These are phyloP conservation scores for Typha latifolia DNA, from an alignment of 176 grass and related monocot genomes.

Conservation along the genomic window DNA sequence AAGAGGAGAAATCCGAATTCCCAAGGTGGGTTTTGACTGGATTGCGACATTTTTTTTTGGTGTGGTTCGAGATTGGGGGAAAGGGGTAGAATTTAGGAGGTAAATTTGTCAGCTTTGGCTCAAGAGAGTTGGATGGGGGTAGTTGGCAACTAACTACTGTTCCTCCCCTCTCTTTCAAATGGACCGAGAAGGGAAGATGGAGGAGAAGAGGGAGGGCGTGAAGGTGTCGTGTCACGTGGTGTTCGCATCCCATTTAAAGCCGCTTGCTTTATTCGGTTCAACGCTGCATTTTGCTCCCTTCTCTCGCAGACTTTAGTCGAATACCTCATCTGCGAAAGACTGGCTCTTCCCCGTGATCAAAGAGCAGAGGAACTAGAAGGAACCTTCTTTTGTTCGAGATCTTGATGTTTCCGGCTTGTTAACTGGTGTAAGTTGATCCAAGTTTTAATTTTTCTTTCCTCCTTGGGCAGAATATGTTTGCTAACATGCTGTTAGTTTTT, in stretches of 20 bases:
- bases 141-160: neutral
- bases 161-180: neutral
- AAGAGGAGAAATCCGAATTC: neutral
- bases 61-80: neutral
- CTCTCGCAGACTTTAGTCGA: neutral
- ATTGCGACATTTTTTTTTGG: neutral
- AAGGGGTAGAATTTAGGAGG: neutral
- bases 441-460: neutral
- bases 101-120: neutral
- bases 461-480: neutral
- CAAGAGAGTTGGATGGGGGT: neutral
- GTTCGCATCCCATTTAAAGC: conserved; percentile 1
- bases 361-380: neutral
- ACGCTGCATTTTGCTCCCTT: neutral
- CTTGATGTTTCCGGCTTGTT: neutral
- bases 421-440: neutral
- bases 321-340: neutral
- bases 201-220: neutral
- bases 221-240: neutral
- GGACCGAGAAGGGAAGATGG: neutral
- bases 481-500: neutral
- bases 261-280: neutral
- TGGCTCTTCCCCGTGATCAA: neutral
- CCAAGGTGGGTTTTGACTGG: neutral
- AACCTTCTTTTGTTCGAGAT: neutral